Conservation (phyloP, 306 rosid species). For the Coriaria nepalensis region DNA sequence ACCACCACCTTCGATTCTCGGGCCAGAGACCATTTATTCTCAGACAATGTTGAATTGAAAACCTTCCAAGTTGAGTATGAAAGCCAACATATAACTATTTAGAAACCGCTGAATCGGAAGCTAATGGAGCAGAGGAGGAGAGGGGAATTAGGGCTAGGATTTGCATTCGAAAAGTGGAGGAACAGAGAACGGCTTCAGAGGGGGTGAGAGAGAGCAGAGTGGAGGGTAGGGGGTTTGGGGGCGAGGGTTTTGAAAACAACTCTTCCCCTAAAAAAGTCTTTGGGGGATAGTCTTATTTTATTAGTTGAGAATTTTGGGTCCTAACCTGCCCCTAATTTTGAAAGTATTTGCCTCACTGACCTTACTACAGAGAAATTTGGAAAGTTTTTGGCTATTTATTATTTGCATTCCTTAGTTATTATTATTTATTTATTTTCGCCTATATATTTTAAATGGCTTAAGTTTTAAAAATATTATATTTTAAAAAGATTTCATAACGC, state of each 20-base stretch:
- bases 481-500: too few relatives aligned
- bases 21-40: conserved; percentile 46
- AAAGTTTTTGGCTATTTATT: too few relatives aligned
- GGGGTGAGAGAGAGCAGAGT: not conserved
- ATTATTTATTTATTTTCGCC: too few relatives aligned
- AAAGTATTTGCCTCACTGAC: not conserved
- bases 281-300: not conserved
- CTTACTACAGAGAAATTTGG: too few relatives aligned
- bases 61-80: not conserved
- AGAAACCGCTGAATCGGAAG: conserved; percentile 20
- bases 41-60: conserved; percentile 10
- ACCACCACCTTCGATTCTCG: conserved; percentile 54
- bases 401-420: too few relatives aligned
- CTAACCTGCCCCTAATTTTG: not conserved
- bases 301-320: not conserved
- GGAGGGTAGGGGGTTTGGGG: conserved; percentile 6
- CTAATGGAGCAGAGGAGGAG: conserved; percentile 9
- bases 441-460: too few relatives aligned
- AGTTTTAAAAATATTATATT: too few relatives aligned
- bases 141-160: conserved; percentile 28
- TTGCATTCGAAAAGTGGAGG: conserved; percentile 19
- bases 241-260: conserved; percentile 41
- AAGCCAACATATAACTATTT: not conserved
- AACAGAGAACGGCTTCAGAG: conserved; percentile 24
- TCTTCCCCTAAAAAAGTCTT: conserved; percentile 8